Evolutionary conservation across 768 basidiomycete species (phyloP).

Genomic region (Lactifluus volemus): DNA sequence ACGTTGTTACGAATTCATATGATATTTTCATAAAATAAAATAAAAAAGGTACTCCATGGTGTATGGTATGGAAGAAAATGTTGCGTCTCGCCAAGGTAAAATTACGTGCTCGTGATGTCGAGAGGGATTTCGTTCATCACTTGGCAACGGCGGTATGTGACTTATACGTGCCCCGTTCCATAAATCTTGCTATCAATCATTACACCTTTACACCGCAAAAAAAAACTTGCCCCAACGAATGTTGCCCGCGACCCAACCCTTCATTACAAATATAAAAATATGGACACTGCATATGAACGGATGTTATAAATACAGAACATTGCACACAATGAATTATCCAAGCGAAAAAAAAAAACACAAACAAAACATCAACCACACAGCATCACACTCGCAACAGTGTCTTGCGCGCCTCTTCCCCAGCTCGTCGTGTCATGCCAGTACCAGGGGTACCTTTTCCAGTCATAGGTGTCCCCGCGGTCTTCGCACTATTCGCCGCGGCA

Average conservation of each 20-base stretch:
- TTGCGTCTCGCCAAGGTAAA: background rate
- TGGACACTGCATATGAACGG: background rate
- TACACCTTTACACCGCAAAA: background rate
- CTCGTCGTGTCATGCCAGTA: constrained; percentile 29
- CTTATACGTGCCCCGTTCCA: background rate
- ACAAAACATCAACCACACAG: background rate
- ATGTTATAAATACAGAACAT: background rate
- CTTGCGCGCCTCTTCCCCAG: constrained; percentile 45
- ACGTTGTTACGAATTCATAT: no score
- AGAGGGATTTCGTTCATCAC: background rate
- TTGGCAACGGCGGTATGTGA: background rate
- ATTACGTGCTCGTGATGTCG: background rate
- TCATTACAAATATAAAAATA: background rate
- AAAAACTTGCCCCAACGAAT: background rate
- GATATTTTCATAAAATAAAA: background rate
- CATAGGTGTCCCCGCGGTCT: constrained; percentile 16
- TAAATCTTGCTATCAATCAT: background rate
- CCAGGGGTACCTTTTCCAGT: background rate
- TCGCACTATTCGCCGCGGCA: constrained; percentile 47
- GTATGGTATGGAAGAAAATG: background rate
- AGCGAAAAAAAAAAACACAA: background rate
- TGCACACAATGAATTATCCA: background rate
- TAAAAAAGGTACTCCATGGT: background rate
- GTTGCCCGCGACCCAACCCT: background rate
- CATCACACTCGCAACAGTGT: constrained; percentile 31